Percentiles rank a stretch among this genome's conserved stretches.
Evolutionary conservation across 352 stramenopile genomes (phyloP).

Genomic region (Lagenidium sp.): DNA sequence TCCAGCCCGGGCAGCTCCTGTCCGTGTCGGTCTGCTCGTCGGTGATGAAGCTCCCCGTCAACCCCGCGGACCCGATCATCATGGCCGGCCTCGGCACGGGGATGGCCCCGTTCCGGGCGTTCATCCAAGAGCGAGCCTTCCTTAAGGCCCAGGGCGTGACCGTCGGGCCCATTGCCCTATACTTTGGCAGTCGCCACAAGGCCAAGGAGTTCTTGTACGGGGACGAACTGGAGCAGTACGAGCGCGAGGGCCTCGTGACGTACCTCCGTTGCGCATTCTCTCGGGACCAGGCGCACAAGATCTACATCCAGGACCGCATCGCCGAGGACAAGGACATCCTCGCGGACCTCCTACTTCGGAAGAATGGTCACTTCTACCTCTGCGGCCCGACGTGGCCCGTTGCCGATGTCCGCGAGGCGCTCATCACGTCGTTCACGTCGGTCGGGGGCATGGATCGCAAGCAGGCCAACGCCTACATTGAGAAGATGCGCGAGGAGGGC

Average conservation of each 20-base stretch:
- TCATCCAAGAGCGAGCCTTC: conserved; percentile 83
- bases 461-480: conserved; percentile 60
- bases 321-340: conserved; percentile 72
- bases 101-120: conserved; percentile 88
- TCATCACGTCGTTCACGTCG: conserved; percentile 44
- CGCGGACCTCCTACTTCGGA: conserved; percentile 53
- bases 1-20: conserved; percentile 39
- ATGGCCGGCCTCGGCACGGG: conserved; percentile 85
- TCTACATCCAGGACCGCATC: conserved; percentile 88
- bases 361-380: conserved; percentile 83
- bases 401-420: conserved; percentile 59
- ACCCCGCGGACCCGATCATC: conserved; percentile 64
- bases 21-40: conserved; percentile 66
- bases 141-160: conserved; percentile 47
- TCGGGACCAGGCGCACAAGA: conserved; percentile 83
- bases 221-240: conserved; percentile 84
- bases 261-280: conserved; percentile 83
- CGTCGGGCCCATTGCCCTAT: conserved; percentile 75
- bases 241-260: conserved; percentile 74
- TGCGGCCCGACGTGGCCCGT: conserved; percentile 80
- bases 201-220: conserved; percentile 95
- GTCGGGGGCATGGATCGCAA: conserved; percentile 48
- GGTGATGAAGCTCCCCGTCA: conserved; percentile 68
- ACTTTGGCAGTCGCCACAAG: conserved; percentile 94
- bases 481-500: conserved; percentile 70